These are phyloP conservation scores for Cystobasidium tubakii DNA, from an alignment of 768 basidiomycete species.

Conservation along the genomic window DNA sequence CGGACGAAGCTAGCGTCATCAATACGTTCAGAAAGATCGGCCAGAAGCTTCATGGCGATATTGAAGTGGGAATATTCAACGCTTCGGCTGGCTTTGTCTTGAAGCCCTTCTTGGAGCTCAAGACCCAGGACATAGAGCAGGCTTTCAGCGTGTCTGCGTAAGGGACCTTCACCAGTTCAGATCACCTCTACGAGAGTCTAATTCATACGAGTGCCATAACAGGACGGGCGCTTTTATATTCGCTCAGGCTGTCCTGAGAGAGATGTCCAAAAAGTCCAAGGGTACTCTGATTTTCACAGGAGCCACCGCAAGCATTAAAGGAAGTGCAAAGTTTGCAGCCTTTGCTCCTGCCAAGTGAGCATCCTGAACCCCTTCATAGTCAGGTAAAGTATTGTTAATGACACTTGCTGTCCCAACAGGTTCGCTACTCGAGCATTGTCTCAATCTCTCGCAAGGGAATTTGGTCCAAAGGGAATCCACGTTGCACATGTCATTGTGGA, in stretches of 20 bases:
- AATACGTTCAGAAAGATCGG: slow-evolving; percentile 40
- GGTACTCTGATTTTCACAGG: slow-evolving; percentile 46
- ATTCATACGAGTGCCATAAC: too few species aligned
- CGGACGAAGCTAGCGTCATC: slow-evolving; percentile 25
- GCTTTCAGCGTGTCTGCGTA: slow-evolving; percentile 25
- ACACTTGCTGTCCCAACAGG: too few species aligned
- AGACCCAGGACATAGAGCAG: slow-evolving; percentile 19
- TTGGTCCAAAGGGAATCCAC: slow-evolving; percentile 44
- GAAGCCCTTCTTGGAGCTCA: slow-evolving; percentile 45
- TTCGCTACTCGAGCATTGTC: slow-evolving; percentile 32
- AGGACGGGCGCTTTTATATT: slow-evolving; percentile 44
- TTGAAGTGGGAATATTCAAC: slow-evolving; percentile 43
- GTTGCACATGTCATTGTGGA: slow-evolving; percentile 46
- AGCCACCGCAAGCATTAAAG: slow-evolving; percentile 45
- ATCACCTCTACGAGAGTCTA: too few species aligned
- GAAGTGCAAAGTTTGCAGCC: slow-evolving; percentile 42
- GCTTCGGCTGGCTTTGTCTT: slow-evolving; percentile 40
- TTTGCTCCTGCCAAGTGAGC: slow-evolving; percentile 45
- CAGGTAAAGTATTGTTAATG: too few species aligned
- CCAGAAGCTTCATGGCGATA: slow-evolving; percentile 33
- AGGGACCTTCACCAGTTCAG: too few species aligned
- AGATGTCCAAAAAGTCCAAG: slow-evolving; percentile 16
- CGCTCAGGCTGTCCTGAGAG: slow-evolving; percentile 35
- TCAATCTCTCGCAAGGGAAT: slow-evolving; percentile 45
- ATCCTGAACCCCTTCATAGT: slow-evolving; percentile 17